A percentile compares a stretch with the other conserved stretches of the same genome.
Evolutionary conservation across 345 rosid genomes (phyloP).

Genomic region (Schrenkiella parvula): DNA sequence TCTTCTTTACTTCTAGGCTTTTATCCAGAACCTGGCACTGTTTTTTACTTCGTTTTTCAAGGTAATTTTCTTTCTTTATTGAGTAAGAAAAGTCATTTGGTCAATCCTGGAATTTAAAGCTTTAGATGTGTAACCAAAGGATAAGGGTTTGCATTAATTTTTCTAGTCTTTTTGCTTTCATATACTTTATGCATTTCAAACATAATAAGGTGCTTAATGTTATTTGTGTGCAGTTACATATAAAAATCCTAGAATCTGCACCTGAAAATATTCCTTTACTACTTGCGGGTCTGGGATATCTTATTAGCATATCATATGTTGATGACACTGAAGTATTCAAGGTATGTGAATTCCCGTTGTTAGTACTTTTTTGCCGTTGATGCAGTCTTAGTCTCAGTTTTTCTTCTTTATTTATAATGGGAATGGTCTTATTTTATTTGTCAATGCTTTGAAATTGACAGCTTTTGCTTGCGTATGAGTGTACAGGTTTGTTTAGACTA

Average conservation of each 20-base stretch:
- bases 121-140: constrained; percentile 1
- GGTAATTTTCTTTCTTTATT: constrained; percentile 42
- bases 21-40: constrained; percentile 95
- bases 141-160: not conserved
- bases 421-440: constrained; percentile 1
- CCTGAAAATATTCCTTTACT: constrained; percentile 61
- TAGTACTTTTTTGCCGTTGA: no score
- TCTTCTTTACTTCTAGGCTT: constrained; percentile 56
- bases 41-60: constrained; percentile 95
- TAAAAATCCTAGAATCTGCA: constrained; percentile 63
- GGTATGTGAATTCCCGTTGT: constrained; percentile 40
- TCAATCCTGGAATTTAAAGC: not conserved
- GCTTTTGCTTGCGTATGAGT: constrained; percentile 17
- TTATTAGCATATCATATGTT: constrained; percentile 81
- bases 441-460: constrained; percentile 3
- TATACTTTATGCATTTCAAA: not conserved
- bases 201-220: not conserved
- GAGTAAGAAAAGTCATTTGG: not conserved
- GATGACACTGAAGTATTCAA: constrained; percentile 99
- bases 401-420: no score
- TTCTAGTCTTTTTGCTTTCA: not conserved
- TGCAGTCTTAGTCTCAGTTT: no score
- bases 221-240: constrained; percentile 59
- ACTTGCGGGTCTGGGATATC: constrained; percentile 81
- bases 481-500: constrained; percentile 96